phyloP scores from a whole-genome alignment of 352 stramenopile species.

The Halophytophthora batemanensis region DNA sequence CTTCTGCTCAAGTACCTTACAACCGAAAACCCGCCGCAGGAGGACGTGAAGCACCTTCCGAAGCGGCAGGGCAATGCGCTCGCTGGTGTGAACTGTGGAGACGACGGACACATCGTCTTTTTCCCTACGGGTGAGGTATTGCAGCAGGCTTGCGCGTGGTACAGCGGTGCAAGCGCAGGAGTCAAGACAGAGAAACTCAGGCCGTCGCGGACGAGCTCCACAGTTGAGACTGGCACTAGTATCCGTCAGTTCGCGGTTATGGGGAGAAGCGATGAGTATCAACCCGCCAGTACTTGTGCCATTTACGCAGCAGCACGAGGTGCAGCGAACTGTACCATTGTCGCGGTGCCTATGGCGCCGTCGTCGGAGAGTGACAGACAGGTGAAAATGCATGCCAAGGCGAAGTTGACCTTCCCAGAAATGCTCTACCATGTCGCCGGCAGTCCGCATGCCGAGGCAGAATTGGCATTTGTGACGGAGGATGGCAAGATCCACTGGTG shows the following conservation, averaged over 20 bases:
- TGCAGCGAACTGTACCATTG: conserved; percentile 35
- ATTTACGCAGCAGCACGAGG: conserved; percentile 45
- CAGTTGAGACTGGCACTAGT: conserved; percentile 46
- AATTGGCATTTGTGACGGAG: conserved; percentile 48
- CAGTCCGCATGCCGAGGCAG: conserved; percentile 61
- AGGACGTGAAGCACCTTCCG: conserved; percentile 23
- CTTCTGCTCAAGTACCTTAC: conserved; percentile 31
- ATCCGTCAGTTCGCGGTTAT: conserved; percentile 67
- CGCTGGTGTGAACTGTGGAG: conserved; percentile 28
- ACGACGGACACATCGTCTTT: conserved; percentile 51
- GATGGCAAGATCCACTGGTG: conserved; percentile 52
- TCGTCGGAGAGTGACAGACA: conserved; percentile 10
- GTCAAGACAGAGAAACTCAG: not conserved
- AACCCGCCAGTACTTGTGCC: conserved; percentile 22
- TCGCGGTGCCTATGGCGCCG: conserved; percentile 24
- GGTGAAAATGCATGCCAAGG: conserved; percentile 32
- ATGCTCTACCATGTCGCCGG: conserved; percentile 59
- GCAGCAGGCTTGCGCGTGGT: conserved; percentile 60
- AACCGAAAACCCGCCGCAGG: conserved; percentile 27
- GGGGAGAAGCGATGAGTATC: conserved; percentile 39
- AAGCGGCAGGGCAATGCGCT: conserved; percentile 72
- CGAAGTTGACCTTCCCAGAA: conserved; percentile 48
- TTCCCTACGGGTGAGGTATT: conserved; percentile 63
- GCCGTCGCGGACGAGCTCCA: conserved; percentile 30
- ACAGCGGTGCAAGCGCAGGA: conserved; percentile 24